Conservation (phyloP, 1,284 basidiomycete genomes). For the Pascua guehoae region DNA sequence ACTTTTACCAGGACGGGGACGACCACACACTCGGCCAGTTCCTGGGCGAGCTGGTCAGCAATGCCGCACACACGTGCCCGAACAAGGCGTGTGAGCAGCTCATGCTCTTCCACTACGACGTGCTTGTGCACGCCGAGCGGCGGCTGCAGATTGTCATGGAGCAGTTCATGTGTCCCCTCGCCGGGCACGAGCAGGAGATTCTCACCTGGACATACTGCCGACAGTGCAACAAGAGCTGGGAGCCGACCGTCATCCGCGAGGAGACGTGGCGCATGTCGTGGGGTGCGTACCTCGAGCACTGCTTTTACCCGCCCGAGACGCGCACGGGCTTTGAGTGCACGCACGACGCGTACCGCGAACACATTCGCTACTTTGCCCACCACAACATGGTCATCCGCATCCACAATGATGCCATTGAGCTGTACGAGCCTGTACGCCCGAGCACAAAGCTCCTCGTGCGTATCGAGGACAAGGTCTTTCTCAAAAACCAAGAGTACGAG, state of each 20-base stretch:
- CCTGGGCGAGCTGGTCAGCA: constrained; percentile 69
- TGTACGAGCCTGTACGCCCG: constrained; percentile 88
- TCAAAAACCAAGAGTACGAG: constrained; percentile 87
- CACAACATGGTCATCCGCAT: constrained; percentile 73
- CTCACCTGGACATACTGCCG: constrained; percentile 92
- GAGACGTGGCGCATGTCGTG: constrained; percentile 69
- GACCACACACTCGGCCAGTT: constrained; percentile 90
- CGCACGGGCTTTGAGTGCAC: constrained; percentile 61
- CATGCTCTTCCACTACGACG: constrained; percentile 76
- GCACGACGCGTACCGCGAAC: constrained; percentile 92
- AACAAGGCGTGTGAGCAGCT: constrained; percentile 80
- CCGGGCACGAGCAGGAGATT: constrained; percentile 62
- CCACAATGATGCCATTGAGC: constrained; percentile 74
- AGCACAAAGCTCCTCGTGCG: constrained; percentile 77
- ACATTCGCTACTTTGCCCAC: constrained; percentile 83
- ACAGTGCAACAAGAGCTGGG: constrained; percentile 73
- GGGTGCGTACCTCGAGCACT: constrained; percentile 50
- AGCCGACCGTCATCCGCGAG: constrained; percentile 83
- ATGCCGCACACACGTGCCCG: constrained; percentile 67
- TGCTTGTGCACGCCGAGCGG: constrained; percentile 84
- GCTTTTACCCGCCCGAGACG: constrained; percentile 80
- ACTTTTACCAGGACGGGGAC: constrained; percentile 80
- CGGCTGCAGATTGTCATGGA: constrained; percentile 80
- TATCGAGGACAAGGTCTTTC: constrained; percentile 76
- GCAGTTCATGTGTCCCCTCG: constrained; percentile 56